Conservation (phyloP, 2,329 filamentous ascomycete species). For the Phialophora chinensis region DNA sequence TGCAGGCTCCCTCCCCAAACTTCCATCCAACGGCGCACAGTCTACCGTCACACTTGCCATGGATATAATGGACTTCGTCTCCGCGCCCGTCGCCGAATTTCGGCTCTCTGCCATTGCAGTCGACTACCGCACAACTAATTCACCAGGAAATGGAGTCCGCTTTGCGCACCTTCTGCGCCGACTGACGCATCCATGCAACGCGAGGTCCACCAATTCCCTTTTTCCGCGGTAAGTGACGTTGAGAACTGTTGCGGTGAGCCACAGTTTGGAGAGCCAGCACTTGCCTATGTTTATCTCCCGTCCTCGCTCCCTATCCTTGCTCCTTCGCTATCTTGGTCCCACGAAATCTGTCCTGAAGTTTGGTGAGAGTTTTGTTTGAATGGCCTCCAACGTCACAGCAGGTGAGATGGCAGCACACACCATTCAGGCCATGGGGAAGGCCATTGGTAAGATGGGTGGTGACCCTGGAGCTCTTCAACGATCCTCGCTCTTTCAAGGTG, state of each 20-base stretch:
- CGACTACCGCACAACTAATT: neutral
- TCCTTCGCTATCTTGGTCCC: neutral
- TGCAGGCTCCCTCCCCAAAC: neutral
- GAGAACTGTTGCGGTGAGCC: neutral
- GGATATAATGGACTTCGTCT: neutral
- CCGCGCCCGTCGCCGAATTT: neutral
- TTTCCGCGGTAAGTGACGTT: neutral
- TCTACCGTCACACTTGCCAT: neutral
- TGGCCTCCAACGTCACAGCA: conserved; percentile 1
- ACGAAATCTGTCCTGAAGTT: neutral
- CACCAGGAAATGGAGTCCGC: neutral
- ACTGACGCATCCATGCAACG: neutral
- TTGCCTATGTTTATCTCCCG: neutral
- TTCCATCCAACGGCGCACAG: neutral
- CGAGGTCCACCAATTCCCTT: neutral
- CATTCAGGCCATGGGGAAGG: conserved; percentile 49
- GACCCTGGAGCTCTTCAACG: conserved; percentile 47
- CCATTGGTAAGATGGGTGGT: conserved; percentile 49
- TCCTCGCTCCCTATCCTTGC: neutral
- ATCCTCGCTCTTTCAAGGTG: conserved; percentile 45
- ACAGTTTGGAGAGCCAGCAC: neutral
- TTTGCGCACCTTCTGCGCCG: neutral
- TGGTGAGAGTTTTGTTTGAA: neutral
- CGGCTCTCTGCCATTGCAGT: neutral
- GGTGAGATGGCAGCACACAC: conserved; percentile 43